Base-by-base conservation (phyloP, 225 moss, liverwort and hornwort genomes). In the Asterella californica region DNA sequence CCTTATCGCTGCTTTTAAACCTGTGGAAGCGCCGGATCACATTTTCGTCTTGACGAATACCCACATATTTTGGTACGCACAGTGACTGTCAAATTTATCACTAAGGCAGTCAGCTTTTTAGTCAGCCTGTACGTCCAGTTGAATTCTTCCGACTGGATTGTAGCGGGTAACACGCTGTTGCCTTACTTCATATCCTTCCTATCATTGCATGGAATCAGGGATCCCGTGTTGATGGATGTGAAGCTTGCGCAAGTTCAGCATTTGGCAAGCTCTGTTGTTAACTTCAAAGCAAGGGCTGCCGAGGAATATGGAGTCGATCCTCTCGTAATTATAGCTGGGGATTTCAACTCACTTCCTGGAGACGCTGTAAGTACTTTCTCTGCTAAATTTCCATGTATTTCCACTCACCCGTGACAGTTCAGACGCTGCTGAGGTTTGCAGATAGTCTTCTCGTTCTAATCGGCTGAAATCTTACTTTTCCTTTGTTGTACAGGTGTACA, bases 301-400 rank as follows among this genome's bases (percentile, higher is more conserved):
- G 47, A 79, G 59, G 85, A 85, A 79, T 82, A 85, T 77, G 84
- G 78, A 32, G 81, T 82, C 79, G 76, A 87, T 73, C 93, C 93
- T 46, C 75, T 89, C 6, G 52, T 94, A 72, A 71, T 96, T 27
- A 79, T 92, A 24, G 83, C 87, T 64, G 94, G 96, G 17, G 96
- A 92, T 76, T 96, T 91, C 84, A 94, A 96, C 81, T 94, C 96
- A 62, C 88, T 90, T 46, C 96, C 94, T 55, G 94, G 94, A 73
- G 96, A 96, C 70, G 84, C 83, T 60, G 94, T 92, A 76, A 76
- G 83, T 70, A 42, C 14, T 54, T 67, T 32, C 71, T 71, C 5
- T 36, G 55, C 12, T 24, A 15, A 73, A 57, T 57, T 57, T 24
- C 57, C 0, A 15, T 15, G 24, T 7, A 5, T 57, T 57, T n/a